These are phyloP conservation scores for Pseudopithomyces chartarum DNA, from an alignment of 2,329 filamentous ascomycete species.

Conservation along the genomic window DNA sequence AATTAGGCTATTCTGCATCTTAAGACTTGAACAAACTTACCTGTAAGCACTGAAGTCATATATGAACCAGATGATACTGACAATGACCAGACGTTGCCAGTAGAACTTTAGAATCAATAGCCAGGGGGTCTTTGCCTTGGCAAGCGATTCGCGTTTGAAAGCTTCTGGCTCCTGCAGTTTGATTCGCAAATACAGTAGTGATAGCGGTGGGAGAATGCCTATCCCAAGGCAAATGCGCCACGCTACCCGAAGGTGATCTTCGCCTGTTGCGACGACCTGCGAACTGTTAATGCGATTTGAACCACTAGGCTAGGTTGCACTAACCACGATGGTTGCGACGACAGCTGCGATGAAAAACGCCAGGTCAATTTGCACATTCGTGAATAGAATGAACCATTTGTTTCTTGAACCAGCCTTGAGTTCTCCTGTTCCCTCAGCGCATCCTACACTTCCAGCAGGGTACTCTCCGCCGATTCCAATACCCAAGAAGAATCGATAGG, in stretches of 20 bases:
- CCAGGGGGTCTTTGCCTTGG: constrained; percentile 51
- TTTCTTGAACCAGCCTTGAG: constrained; percentile 82
- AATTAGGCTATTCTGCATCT: no score
- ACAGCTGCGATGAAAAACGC: constrained; percentile 83
- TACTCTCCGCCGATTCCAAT: constrained; percentile 80
- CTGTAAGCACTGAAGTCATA: constrained; percentile 76
- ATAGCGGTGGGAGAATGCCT: constrained; percentile 53
- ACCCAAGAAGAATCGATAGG: constrained; percentile 80
- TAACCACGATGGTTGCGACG: constrained; percentile 69
- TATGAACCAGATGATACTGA: constrained; percentile 62
- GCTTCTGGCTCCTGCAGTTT: constrained; percentile 59
- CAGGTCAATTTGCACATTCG: constrained; percentile 83
- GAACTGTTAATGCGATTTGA: constrained; percentile 4
- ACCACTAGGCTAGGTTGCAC: constrained; percentile 6
- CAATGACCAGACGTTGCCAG: constrained; percentile 60
- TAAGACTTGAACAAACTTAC: no score
- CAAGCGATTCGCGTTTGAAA: constrained; percentile 56
- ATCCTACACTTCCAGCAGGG: constrained; percentile 81
- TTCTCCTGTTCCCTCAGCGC: constrained; percentile 82
- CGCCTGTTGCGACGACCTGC: constrained; percentile 57
- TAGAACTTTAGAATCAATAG: constrained; percentile 57
- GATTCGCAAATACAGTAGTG: constrained; percentile 62
- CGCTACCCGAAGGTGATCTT: constrained; percentile 71
- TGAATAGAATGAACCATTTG: constrained; percentile 81
- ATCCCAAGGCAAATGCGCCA: constrained; percentile 80